Evolutionary conservation across 805 yeast species (phyloP).

Genomic region (Kurtzmaniella fragi): DNA sequence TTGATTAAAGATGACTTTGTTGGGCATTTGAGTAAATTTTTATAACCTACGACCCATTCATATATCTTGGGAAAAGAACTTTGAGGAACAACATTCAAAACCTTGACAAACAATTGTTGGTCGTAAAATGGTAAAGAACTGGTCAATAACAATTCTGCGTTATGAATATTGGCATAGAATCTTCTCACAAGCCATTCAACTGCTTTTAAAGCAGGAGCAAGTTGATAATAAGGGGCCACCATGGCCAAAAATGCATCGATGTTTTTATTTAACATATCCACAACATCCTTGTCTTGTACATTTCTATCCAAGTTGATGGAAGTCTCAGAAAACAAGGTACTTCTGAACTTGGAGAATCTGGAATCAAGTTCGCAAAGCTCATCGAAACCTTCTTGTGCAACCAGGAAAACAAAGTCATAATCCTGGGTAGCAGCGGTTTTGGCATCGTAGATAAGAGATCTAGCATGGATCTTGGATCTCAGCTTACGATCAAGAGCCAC

Average conservation of each 20-base stretch:
- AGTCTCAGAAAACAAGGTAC: conserved; percentile 77
- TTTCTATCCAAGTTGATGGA: conserved; percentile 76
- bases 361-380: conserved; percentile 68
- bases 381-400: conserved; percentile 69
- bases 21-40: conserved; percentile 59
- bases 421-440: conserved; percentile 93
- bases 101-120: conserved; percentile 66
- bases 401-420: conserved; percentile 70
- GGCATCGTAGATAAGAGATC: conserved; percentile 82
- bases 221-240: conserved; percentile 69
- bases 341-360: conserved; percentile 66
- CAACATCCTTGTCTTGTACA: conserved; percentile 74
- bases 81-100: conserved; percentile 65
- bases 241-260: conserved; percentile 69
- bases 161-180: conserved; percentile 77
- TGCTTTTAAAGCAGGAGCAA: conserved; percentile 74
- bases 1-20: conserved; percentile 66
- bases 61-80: conserved; percentile 69
- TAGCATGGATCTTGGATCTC: conserved; percentile 81
- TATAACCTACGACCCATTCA: conserved; percentile 63
- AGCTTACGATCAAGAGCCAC: conserved; percentile 81
- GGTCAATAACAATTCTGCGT: conserved; percentile 66
- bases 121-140: conserved; percentile 78
- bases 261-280: conserved; percentile 67
- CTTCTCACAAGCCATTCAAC: conserved; percentile 95